Evolutionary conservation across 495 filamentous ascomycete species (phyloP), one percentile per base, ranked within the genome.

Genomic region (Penicillium steckii): DNA sequence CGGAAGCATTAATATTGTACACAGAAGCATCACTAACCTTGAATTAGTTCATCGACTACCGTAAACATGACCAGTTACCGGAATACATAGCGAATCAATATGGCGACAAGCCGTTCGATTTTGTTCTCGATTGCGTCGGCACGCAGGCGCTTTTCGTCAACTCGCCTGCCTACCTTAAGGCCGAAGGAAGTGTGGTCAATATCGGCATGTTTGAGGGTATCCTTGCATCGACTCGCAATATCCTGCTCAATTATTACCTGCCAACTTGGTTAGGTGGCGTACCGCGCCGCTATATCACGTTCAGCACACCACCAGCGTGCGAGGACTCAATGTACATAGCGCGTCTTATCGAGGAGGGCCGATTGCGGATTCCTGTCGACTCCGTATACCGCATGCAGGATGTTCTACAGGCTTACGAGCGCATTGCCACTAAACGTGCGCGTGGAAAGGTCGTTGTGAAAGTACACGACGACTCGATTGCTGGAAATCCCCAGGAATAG

Each of bases 41-140:
- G 1, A 1, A 4, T 15, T 51, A 73, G 71, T 64, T 68, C 0
- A 57, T 76, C 8, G 71, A 75, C 44, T 76, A 76, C 44, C 53
- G 24, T 9, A 51, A 48, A 3, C 55, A 69, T 38, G 48, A 44
- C 1, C 50, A 60, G 0, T 29, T 76, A 1, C 61, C 66, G 23
- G 48, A 12, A 4, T 51, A 62, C 8, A 47, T 76, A 1, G 56
- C 57, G 1, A 25, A 46, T 27, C 38, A 57, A 46, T 73, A 65
- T 44, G 54, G 52, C 4, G 56, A 60, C 2, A 45, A 61, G 33
- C 64, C 50, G 43, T 62, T 75, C 21, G 72, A 76, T 53, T 62
- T 65, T 35, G 53, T 76, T 24, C 60, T 76, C 12, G 73, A 76
- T 42, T 66, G 64, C 26, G 71, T 62, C 4, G 73, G 72, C 15